These are phyloP conservation scores for Claviceps digitariae DNA, from an alignment of 2,329 filamentous ascomycete genomes.

Conservation along the genomic window DNA sequence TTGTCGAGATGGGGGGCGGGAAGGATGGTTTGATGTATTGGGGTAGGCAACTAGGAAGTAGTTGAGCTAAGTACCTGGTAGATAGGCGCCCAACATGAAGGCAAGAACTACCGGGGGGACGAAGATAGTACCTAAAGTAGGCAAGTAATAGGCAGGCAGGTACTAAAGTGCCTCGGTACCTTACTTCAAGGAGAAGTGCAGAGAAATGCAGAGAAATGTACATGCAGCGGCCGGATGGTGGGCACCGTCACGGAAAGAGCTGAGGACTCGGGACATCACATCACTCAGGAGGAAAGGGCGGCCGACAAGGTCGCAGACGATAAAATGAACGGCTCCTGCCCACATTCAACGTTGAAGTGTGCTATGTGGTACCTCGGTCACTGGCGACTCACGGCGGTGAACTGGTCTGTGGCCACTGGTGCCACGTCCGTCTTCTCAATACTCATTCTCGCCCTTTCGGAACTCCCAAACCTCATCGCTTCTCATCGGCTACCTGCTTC, in stretches of 20 bases:
- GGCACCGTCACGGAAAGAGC: background rate
- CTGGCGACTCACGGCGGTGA: too few relatives aligned
- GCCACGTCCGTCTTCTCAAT: slow-evolving; percentile 1
- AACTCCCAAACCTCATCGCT: too few relatives aligned
- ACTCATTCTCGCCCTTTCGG: too few relatives aligned
- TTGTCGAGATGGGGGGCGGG: background rate
- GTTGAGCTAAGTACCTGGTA: too few relatives aligned
- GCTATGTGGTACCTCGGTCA: background rate
- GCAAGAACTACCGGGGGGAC: too few relatives aligned
- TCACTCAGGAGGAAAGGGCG: background rate
- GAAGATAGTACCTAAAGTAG: too few relatives aligned
- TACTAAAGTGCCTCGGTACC: too few relatives aligned
- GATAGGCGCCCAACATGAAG: too few relatives aligned
- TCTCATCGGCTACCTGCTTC: too few relatives aligned
- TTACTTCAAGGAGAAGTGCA: too few relatives aligned
- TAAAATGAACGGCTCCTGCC: background rate
- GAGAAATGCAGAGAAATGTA: background rate
- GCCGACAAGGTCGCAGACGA: background rate
- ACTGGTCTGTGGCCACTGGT: background rate
- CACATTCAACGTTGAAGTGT: background rate
- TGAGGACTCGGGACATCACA: background rate
- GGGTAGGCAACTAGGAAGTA: too few relatives aligned
- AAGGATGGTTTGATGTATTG: background rate
- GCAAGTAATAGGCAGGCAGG: too few relatives aligned
- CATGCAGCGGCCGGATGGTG: background rate